Evolutionary conservation across 73 alveolate genomes (phyloP).

Genomic region (Paramecium octaurelia): DNA sequence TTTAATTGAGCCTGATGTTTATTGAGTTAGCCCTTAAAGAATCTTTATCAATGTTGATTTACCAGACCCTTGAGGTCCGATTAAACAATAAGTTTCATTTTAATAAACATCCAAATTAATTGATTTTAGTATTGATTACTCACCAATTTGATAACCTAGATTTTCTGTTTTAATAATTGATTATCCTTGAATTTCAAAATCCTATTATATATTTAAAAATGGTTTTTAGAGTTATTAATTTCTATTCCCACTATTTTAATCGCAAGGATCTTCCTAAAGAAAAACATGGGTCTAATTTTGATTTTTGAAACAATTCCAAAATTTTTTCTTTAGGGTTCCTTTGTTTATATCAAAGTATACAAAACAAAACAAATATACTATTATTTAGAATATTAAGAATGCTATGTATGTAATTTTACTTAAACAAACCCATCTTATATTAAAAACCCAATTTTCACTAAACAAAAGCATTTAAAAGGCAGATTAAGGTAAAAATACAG

Average conservation of each 20-base stretch:
- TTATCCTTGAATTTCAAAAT: background rate
- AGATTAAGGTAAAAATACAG: background rate
- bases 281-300: background rate
- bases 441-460: background rate
- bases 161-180: background rate
- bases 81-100: slow-evolving; percentile 93
- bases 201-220: background rate
- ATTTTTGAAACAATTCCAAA: background rate
- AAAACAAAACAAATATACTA: background rate
- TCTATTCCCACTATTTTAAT: background rate
- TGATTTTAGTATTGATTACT: background rate
- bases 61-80: slow-evolving; percentile 99
- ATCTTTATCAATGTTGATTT: slow-evolving; percentile 94
- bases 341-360: background rate
- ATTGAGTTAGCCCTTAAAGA: slow-evolving; percentile 90
- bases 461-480: background rate
- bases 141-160: background rate
- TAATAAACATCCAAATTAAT: background rate
- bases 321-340: background rate
- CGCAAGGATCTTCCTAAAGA: background rate
- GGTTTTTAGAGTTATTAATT: background rate
- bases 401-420: background rate
- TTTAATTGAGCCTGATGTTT: slow-evolving; percentile 92
- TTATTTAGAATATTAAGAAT: background rate
- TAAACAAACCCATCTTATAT: background rate